Evolutionary conservation across 2,329 filamentous ascomycete species (phyloP), one percentile per base, ranked within the genome.

Genomic region (Didymellaceae sp.): DNA sequence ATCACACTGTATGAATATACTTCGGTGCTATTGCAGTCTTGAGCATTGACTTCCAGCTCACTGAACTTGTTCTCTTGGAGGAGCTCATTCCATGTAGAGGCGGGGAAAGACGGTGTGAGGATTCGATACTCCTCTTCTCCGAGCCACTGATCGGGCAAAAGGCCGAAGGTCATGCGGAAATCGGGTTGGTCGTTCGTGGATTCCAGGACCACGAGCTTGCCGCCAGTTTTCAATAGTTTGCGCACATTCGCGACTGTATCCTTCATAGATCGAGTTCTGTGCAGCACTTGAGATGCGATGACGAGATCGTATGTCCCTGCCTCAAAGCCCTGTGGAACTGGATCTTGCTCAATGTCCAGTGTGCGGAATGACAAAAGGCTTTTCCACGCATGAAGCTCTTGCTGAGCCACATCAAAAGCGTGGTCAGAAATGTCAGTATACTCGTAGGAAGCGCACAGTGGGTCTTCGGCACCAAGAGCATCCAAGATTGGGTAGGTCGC

Each of bases 181-280:
- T 42, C 50, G 50, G 56, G 28, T 31, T 59, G 16, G 7, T 49
- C 41, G 31, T 53, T 40, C 2, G 57, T 62, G 42, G 48, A 38
- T 50, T 83, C 80, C 5, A 76, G 49, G 0, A 81, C 35, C 1
- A 82, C 28, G 0, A 83, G 61, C 28, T 76, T 74, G 0, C 80
- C 80, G 1, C 75, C 77, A 0, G 79, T 75, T 17, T 61, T 58
- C 0, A 72, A 53, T 8, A 72, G 45, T 24, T 59, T 65, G 11
- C 60, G 52, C 4, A 47, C 46, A 45, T 70, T 63, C 16, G 20
- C 30, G 22, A 72, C 45, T 0, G 67, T 59, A 11, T 52, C 40
- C 1, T 39, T 24, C 30, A 69, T 54, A 20, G 57, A 52, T n/a
- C 45, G 52, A 2, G 63, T 65, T 13, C 58, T 62, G 37, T 67